Base-by-base conservation (phyloP, 371 early-diverging fungal genomes). In the Coemansia sp. region DNA sequence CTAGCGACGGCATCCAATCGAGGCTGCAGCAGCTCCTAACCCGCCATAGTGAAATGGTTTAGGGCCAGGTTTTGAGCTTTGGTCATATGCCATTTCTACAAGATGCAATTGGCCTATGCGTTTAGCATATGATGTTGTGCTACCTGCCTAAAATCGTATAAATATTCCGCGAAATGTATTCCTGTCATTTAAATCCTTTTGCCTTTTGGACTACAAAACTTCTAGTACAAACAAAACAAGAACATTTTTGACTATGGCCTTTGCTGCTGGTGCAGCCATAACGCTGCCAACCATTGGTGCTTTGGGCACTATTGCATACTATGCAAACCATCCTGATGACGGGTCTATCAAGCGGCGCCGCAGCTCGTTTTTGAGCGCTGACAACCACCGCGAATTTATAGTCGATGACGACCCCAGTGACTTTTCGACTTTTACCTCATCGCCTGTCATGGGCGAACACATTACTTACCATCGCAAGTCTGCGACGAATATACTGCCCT, bases 191-290 rank as follows among this genome's bases (percentile, higher is more conserved):
- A 36, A 36, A 36, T 36, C 36, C 36, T 36, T 36, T 36, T 9
- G 29, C 29, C 36, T 36, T 36, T 36, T 9, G 36, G 36, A 36
- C 29, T 32, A 8, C 56, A 55, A 55, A 29, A 12, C 15, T 29
- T 29, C 29, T 13, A 11, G 19, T 53, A 23, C 29, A 28, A 48
- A 24, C 24, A 28, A 11, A 17, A 17, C 57, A 26, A 57, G 9
- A 36, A 36, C 9, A 9, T 9, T 36, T 36, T 36, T 36, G 9
- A 36, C 36, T 36, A 75, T 75, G 76, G 76, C 76, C 21, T 67
- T 75, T 61, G 76, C 76, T 64, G 76, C 76, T 13, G 76, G 71
- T 6, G 76, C 76, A 59, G 76, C 76, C 49, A 68, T 75, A 4
- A 71, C 72, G n/a, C 48, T 71, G 12, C 76, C 76, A 15, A 65